Conservation (phyloP, 805 yeast species). For the Zygotorulaspora chibaensis region DNA sequence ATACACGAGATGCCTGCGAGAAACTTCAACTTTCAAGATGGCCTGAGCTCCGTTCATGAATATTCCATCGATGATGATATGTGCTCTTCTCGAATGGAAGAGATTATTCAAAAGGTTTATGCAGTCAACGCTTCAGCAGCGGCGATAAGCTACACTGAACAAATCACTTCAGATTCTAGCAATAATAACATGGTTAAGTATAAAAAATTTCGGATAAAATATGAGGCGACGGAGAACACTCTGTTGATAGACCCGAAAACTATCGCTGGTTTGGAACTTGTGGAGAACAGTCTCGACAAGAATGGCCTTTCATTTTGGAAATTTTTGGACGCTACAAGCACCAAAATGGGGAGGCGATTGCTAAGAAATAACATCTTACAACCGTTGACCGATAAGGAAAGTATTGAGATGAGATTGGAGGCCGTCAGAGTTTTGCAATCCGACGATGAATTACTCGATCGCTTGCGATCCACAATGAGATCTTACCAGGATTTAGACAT, state of each 20-base stretch:
- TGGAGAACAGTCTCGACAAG: conserved; percentile 33
- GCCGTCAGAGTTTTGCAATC: conserved; percentile 38
- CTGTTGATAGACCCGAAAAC: conserved; percentile 43
- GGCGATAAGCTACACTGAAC: conserved; percentile 26
- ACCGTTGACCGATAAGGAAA: conserved; percentile 40
- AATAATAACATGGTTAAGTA: conserved; percentile 16
- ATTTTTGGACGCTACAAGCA: conserved; percentile 38
- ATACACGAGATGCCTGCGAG: conserved; percentile 26
- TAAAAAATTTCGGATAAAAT: conserved; percentile 36
- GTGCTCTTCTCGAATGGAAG: conserved; percentile 11
- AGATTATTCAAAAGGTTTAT: conserved; percentile 28
- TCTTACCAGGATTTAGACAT: conserved; percentile 40
- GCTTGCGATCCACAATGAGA: conserved; percentile 24
- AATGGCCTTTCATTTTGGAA: conserved; percentile 36
- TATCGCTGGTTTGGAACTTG: conserved; percentile 37
- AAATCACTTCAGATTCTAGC: conserved; percentile 10
- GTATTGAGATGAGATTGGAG: conserved; percentile 36
- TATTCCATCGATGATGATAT: conserved; percentile 13
- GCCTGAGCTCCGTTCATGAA: conserved; percentile 23
- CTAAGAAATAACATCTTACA: conserved; percentile 44
- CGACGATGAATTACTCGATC: conserved; percentile 14
- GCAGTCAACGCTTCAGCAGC: conserved; percentile 38
- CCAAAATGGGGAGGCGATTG: conserved; percentile 45
- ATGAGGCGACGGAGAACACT: conserved; percentile 38
- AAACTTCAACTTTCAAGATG: conserved; percentile 28